Base-by-base conservation (phyloP, 2,329 filamentous ascomycete genomes). In the Xylaria sp. region DNA sequence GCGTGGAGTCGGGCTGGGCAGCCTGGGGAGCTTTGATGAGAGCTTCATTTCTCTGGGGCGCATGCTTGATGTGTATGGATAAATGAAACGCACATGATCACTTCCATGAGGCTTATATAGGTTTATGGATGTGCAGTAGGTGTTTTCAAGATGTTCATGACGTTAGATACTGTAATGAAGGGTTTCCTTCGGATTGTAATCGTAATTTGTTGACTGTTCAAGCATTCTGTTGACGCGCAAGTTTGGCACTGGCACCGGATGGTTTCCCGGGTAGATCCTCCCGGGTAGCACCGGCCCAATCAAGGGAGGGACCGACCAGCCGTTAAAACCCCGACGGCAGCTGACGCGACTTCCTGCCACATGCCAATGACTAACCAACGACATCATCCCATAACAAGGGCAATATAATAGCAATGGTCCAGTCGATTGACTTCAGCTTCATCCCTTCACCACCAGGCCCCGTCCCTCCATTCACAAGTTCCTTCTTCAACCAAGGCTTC, bases 361-460 rank as follows among this genome's bases (percentile, higher is more conserved):
- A 42, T 42, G 37, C 37, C 37, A 42, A 42, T 42, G 23, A 30
- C 5, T 30, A 3, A 30, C 23, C 23, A 30, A 30, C 23, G 23
- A 30, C 23, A 30, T 30, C 23, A 30, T 30, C 23, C 37, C 37
- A 10, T 42, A 13, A 42, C 37, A 42, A 42, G 9, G 37, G 8
- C 37, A 42, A 63, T 62, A 59, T 7, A 42, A 63, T 62, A 59
- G 57, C 61, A 63, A 61, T 10, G 9, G 37, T 13, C 42, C 9
- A 16, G 13, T n/a, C 11, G 13, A 11, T 2, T n/a, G 42, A 46
- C 42, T 46, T 4, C 13, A 58, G 39, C 9, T 19, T 19, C 34
- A 39, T 13, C 46, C 57, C 37, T 47, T 54, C 55, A 58, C 46
- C 52, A 59, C 13, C 42, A 6, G 42, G 37, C 37, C 42, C 42